Conservation (phyloP, 192 early-diverging fungal genomes). For the Umbelopsis ramanniana region DNA sequence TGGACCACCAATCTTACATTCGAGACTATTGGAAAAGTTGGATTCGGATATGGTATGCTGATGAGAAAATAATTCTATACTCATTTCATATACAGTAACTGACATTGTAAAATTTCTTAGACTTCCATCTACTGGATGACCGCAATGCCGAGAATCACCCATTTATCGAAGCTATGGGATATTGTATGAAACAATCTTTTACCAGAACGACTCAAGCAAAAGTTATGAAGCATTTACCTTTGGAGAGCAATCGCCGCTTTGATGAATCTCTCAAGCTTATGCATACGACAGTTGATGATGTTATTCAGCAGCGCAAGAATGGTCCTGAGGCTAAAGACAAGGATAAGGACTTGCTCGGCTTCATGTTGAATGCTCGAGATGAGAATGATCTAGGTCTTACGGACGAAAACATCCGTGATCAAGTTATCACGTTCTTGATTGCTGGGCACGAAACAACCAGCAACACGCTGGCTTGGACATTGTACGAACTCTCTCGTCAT, state of each 20-base stretch:
- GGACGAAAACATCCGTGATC: conserved; percentile 61
- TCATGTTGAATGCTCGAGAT: conserved; percentile 58
- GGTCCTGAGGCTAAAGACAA: conserved; percentile 34
- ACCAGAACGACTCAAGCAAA: conserved; percentile 36
- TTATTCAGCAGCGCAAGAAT: conserved; percentile 51
- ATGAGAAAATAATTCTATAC: neutral
- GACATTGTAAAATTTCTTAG: neutral
- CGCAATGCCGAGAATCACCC: conserved; percentile 26
- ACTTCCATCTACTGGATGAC: conserved; percentile 45
- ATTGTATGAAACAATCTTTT: conserved; percentile 39
- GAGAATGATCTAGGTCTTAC: conserved; percentile 37
- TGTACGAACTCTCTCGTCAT: conserved; percentile 50
- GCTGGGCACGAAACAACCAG: conserved; percentile 60
- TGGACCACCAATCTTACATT: conserved; percentile 59
- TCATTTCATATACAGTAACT: neutral
- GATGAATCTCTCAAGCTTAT: conserved; percentile 45
- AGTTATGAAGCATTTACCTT: conserved; percentile 51
- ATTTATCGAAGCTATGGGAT: conserved; percentile 42
- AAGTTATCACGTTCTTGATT: conserved; percentile 67
- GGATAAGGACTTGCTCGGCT: conserved; percentile 55
- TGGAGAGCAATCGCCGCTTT: conserved; percentile 43
- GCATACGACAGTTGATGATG: conserved; percentile 51
- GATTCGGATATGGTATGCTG: conserved; percentile 48
- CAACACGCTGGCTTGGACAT: conserved; percentile 54
- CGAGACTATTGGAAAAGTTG: conserved; percentile 49